phyloP scores from a whole-genome alignment of 805 yeast species.

The Teunomyces gatunensis region DNA sequence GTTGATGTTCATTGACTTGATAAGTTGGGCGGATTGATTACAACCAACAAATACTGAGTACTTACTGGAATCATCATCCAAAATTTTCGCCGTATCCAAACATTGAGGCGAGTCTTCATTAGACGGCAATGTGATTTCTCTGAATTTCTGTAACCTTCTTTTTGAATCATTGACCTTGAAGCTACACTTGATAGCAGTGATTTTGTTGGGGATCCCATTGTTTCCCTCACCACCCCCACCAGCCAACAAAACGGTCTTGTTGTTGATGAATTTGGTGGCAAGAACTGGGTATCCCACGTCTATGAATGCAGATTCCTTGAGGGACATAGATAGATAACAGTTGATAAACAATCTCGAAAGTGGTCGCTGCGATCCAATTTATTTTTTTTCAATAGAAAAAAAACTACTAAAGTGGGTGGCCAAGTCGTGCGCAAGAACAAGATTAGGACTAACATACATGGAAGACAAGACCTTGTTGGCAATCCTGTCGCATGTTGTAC shows the following conservation, averaged over 20 bases:
- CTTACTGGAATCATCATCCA: constrained; percentile 28
- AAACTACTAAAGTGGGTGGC: too few species aligned
- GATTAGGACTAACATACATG: not conserved
- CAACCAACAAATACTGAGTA: constrained; percentile 67
- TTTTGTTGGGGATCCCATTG: constrained; percentile 82
- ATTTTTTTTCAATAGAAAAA: too few species aligned
- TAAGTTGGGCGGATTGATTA: constrained; percentile 61
- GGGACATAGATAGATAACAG: constrained; percentile 21
- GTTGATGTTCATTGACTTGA: constrained; percentile 57
- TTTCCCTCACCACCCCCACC: constrained; percentile 98
- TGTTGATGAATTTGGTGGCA: constrained; percentile 68
- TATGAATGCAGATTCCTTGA: constrained; percentile 34
- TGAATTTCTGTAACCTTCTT: constrained; percentile 49
- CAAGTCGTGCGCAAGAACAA: constrained; percentile 1
- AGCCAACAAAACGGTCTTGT: constrained; percentile 61
- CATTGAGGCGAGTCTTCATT: constrained; percentile 90
- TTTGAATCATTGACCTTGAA: constrained; percentile 46
- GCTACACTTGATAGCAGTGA: constrained; percentile 62
- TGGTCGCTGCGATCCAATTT: not conserved
- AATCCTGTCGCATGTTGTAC: constrained; percentile 88
- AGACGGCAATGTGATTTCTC: constrained; percentile 59
- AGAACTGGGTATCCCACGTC: constrained; percentile 73
- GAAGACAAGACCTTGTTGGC: constrained; percentile 7
- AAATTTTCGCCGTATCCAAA: constrained; percentile 48
- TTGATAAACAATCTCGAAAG: not conserved